Evolutionary conservation across 352 stramenopile genomes (phyloP), one percentile per base, ranked within the genome.

Genomic region (Globisporangium heterothallicum): DNA sequence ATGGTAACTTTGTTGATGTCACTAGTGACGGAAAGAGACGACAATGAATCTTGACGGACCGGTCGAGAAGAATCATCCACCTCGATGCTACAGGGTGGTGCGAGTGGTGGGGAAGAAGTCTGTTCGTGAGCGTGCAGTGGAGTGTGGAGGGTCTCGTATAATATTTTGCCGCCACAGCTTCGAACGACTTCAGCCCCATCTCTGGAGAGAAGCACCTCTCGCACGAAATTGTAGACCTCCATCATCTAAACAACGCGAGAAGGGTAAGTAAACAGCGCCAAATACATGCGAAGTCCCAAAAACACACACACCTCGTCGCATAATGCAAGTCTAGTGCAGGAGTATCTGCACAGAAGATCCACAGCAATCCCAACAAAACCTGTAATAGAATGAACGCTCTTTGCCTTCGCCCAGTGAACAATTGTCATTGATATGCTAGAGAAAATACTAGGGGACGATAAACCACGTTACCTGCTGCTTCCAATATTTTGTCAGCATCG

Each of bases 341-440:
- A 12, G 30, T 56, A 56, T 40, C 40, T 55, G 12, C 54, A 64
- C 8, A 86, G 57, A 13, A 84, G 48, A 7, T 84, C 70, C 14
- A 86, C 56, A 5, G 72, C 76, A 42, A 88, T 79, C 4, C 73
- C 70, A 8, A 86, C 67, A 42, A 87, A 90, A 0, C 78, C 77
- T 16, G 69, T 70, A 18, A 84, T 66, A 13, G 51, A 62, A 19
- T 74, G 72, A 9, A 60, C 70, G 36, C 70, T 81, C 21, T 58
- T 69, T 5, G 30, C 27, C 44, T 70, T 48, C 14, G 27, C 44
- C 22, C 0, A 26, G 14, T 10, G 51, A 4, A 19, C 13, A 38
- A 6, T 27, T 16, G 27, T 56, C 18, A 40, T 14, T 38, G 8
- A 38, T 38, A 10, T 38, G 6, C 12, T 38, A 38, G 32, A 38